phyloP scores from a whole-genome alignment of 306 rosid genomes.

The Rosa persica region DNA sequence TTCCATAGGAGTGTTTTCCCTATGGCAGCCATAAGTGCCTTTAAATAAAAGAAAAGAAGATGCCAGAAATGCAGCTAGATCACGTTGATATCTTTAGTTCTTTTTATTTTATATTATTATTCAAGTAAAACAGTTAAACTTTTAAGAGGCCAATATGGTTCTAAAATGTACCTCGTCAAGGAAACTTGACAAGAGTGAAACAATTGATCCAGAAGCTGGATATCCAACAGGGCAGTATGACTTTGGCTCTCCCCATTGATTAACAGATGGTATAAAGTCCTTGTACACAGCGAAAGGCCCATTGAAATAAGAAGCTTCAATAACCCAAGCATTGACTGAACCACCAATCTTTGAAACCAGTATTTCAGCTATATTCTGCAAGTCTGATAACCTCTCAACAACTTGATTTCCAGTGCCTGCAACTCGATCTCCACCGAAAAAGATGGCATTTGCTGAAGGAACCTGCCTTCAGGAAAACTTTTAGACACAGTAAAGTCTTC shows the following conservation, averaged over 20 bases:
- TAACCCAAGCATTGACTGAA: conserved; percentile 73
- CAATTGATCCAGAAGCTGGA: conserved; percentile 58
- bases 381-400: conserved; percentile 68
- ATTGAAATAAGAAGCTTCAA: conserved; percentile 70
- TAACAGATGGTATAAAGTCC: conserved; percentile 65
- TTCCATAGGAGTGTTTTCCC: not conserved
- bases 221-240: conserved; percentile 55
- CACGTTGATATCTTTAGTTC: not conserved
- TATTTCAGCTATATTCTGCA: conserved; percentile 64
- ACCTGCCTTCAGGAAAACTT: conserved; percentile 39
- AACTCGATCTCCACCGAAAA: conserved; percentile 78
- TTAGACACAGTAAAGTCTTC: not conserved
- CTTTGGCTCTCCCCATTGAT: conserved; percentile 75
- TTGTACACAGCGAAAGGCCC: conserved; percentile 82
- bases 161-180: conserved; percentile 54
- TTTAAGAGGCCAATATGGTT: not conserved
- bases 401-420: conserved; percentile 69
- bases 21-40: not conserved
- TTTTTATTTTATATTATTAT: not conserved
- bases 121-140: not conserved
- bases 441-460: conserved; percentile 65
- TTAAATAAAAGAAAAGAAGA: not conserved
- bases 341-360: conserved; percentile 70
- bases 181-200: conserved; percentile 57
- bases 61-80: not conserved